Base-by-base conservation (phyloP, 176 grass and related monocot genomes). In the Canna indica region DNA sequence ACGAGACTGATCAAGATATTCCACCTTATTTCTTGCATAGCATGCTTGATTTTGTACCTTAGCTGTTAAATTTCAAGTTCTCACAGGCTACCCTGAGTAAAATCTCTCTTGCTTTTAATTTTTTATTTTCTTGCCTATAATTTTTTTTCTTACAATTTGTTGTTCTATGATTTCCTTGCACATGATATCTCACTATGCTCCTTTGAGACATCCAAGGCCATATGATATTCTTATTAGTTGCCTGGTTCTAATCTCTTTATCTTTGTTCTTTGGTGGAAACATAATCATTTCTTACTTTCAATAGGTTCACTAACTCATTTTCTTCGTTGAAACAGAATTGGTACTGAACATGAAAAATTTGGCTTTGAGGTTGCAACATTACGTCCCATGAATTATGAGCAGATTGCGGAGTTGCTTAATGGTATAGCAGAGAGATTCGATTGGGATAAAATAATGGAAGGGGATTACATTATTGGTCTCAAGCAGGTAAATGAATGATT, bases 311-410 rank as follows among this genome's bases (percentile, higher is more conserved):
- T n/a, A 60, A 64, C 44, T 36, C 2, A 28, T 74, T 9, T 39
- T 17, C 28, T 32, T 29, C 78, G 31, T 35, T 78, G 73, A 50
- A 68, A 54, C 89, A 97, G 94, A 83, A 97, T 97, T 81, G 94
- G 94, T 66, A 97, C 89, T 3, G 89, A 97, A 47, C 94, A 97
- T 83, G 94, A 97, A 26, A 97, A 93, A 66, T 97, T 97, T 80
- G 94, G 94, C 72, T 97, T 97, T 73, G 89, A 97, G 67, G 78
- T 92, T 44, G 80, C 79, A 68, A 90, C 82, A 68, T 82, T 99
- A 70, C 94, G 78, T 5, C 89, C 94, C 63, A 93, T 99, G 52
- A 99, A 80, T 18, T 99, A 99, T 10, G 89, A 88, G 59, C 94
- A 99, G 66, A 99, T 99, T 75, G 78, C 74, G n/a, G 86, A 83